Percentiles rank a stretch among this genome's conserved stretches.
These are phyloP conservation scores for Chamaenerion angustifolium DNA, from an alignment of 345 rosid species.

Conservation along the genomic window DNA sequence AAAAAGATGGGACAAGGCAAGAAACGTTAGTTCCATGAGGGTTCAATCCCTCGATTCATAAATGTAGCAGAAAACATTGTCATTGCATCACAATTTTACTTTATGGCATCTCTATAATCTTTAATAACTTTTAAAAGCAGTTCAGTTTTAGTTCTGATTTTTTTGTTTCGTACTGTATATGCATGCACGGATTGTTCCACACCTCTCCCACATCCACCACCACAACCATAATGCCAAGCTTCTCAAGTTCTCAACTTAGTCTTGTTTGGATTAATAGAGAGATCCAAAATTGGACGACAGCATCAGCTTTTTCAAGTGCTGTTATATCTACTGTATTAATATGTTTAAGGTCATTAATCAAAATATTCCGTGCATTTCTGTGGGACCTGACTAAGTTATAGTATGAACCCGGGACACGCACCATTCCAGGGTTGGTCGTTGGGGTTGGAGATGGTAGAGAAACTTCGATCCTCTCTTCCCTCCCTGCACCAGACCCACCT, in stretches of 20 bases:
- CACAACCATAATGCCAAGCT: no score
- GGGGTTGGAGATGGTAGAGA: constrained; percentile 98
- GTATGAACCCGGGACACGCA: constrained; percentile 54
- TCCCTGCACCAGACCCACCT: constrained; percentile 21
- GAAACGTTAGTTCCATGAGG: neutral
- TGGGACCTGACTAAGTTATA: constrained; percentile 13
- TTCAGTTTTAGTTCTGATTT: no score
- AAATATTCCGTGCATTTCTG: constrained; percentile 4
- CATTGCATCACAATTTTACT: neutral
- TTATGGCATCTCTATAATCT: no score
- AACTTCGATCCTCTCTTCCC: constrained; percentile 63
- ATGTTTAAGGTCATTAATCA: neutral
- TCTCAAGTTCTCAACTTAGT: no score
- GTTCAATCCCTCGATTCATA: neutral
- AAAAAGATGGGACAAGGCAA: neutral
- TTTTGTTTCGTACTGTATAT: no score
- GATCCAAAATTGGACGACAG: no score
- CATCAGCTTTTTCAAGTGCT: no score
- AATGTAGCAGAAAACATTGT: neutral
- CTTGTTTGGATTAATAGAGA: no score
- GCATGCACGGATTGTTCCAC: no score
- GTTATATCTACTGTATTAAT: no score
- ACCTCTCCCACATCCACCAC: no score
- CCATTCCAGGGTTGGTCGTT: constrained; percentile 78
- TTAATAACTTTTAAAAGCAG: no score